Percentiles rank a stretch among this genome's conserved stretches.
Evolutionary conservation across 352 stramenopile species (phyloP).

Genomic region (Pythium utonaiense): DNA sequence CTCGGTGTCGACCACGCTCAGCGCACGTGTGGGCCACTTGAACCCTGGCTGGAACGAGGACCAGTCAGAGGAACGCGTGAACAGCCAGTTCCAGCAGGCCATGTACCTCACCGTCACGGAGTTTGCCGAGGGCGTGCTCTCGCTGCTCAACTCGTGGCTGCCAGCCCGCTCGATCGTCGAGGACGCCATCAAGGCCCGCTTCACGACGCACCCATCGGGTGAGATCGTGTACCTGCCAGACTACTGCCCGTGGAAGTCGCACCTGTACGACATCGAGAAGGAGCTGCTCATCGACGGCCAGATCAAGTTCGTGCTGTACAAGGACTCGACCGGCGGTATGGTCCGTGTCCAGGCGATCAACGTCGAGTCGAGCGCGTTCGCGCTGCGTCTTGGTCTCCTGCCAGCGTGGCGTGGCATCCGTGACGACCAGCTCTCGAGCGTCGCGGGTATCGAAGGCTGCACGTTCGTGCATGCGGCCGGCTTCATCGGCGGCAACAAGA

Average conservation of each 20-base stretch:
- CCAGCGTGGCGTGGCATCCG: constrained; percentile 93
- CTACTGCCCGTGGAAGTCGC: constrained; percentile 95
- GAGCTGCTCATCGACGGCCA: constrained; percentile 80
- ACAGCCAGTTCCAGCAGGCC: constrained; percentile 93
- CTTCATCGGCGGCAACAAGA: constrained; percentile 98
- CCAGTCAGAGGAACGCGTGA: constrained; percentile 59
- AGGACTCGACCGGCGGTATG: constrained; percentile 90
- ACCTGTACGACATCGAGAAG: constrained; percentile 96
- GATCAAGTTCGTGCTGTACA: constrained; percentile 98
- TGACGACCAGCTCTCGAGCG: constrained; percentile 87
- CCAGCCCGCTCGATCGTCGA: constrained; percentile 93
- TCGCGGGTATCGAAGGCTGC: constrained; percentile 90
- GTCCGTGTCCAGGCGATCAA: constrained; percentile 97
- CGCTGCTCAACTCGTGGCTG: constrained; percentile 93
- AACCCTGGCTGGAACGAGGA: constrained; percentile 98
- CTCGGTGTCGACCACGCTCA: constrained; percentile 72
- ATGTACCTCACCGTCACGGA: constrained; percentile 94
- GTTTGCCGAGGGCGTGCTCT: constrained; percentile 89
- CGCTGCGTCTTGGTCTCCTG: constrained; percentile 89
- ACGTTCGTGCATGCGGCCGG: constrained; percentile 98
- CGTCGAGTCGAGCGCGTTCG: constrained; percentile 90
- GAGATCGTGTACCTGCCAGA: constrained; percentile 92
- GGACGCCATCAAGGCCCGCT: constrained; percentile 80
- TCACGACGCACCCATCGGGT: constrained; percentile 88
- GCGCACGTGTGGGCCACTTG: constrained; percentile 86